These are phyloP conservation scores for Immersiella caudata DNA, from an alignment of 495 filamentous ascomycete species.

Conservation along the genomic window DNA sequence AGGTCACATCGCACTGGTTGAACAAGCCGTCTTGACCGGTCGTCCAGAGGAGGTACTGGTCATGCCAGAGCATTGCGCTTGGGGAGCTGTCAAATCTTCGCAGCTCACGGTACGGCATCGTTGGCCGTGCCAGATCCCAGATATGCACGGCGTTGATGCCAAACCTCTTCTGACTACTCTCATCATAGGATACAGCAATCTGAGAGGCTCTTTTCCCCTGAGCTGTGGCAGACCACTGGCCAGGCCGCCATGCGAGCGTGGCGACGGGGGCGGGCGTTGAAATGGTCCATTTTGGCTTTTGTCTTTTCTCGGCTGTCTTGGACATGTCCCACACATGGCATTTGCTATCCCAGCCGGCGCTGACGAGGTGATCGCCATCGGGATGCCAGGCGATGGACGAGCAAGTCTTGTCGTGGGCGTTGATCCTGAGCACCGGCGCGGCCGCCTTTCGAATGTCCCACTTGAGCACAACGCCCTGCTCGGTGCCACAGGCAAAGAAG, in stretches of 20 bases:
- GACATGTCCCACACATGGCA: constrained; percentile 94
- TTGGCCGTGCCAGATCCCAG: constrained; percentile 89
- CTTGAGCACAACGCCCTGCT: constrained; percentile 71
- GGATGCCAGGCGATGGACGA: constrained; percentile 93
- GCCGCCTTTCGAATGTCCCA: constrained; percentile 55
- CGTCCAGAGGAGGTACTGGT: constrained; percentile 88
- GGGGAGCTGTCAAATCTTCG: constrained; percentile 71
- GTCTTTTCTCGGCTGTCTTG: constrained; percentile 71
- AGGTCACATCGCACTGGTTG: constrained; percentile 84
- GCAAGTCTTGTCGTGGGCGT: constrained; percentile 78
- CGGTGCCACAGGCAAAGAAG: constrained; percentile 87
- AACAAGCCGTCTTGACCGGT: constrained; percentile 83
- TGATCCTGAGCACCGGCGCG: constrained; percentile 66
- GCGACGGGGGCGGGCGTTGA: constrained; percentile 65
- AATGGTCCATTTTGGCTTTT: constrained; percentile 71
- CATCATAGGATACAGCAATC: constrained; percentile 56
- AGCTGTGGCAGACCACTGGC: constrained; percentile 69
- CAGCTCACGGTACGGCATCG: constrained; percentile 84
- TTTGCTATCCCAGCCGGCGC: constrained; percentile 77
- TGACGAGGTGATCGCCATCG: constrained; percentile 86
- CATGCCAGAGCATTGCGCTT: constrained; percentile 84
- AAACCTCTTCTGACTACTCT: constrained; percentile 49
- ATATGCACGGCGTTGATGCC: constrained; percentile 77
- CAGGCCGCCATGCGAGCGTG: constrained; percentile 83
- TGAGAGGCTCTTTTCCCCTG: constrained; percentile 63